phyloP scores from a whole-genome alignment of 2,329 filamentous ascomycete species.

The Huntiella omanensis region DNA sequence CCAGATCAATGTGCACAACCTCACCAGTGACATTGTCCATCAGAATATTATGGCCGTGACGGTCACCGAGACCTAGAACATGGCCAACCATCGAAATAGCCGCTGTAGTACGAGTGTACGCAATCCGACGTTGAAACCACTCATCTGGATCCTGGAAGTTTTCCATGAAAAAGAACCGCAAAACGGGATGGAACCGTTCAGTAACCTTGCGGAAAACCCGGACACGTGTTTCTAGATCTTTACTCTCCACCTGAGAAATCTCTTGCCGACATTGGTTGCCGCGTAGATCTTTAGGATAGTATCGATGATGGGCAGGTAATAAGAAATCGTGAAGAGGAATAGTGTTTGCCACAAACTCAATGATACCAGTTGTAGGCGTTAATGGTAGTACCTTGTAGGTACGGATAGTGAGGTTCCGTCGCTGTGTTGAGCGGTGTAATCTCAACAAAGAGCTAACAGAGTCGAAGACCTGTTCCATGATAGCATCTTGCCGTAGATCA shows the following conservation, averaged over 20 bases:
- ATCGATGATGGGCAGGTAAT: slow-evolving; percentile 72
- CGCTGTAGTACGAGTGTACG: slow-evolving; percentile 83
- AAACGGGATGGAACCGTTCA: slow-evolving; percentile 73
- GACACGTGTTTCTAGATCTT: slow-evolving; percentile 29
- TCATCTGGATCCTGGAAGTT: slow-evolving; percentile 84
- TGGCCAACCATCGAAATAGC: slow-evolving; percentile 91
- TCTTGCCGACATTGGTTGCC: slow-evolving; percentile 57
- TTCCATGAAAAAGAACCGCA: slow-evolving; percentile 96
- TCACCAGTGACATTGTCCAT: slow-evolving; percentile 80
- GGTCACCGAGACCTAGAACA: slow-evolving; percentile 78
- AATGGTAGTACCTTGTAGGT: slow-evolving; percentile 95
- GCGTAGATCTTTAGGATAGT: slow-evolving; percentile 71
- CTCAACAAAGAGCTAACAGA: slow-evolving; percentile 82
- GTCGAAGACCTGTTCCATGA: slow-evolving; percentile 98
- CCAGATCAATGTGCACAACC: slow-evolving; percentile 90
- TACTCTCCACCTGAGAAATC: slow-evolving; percentile 49
- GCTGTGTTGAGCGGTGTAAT: slow-evolving; percentile 68
- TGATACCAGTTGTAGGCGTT: slow-evolving; percentile 68
- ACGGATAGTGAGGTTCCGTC: slow-evolving; percentile 73
- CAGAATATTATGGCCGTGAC: slow-evolving; percentile 93
- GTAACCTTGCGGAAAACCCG: slow-evolving; percentile 60
- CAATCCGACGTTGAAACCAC: slow-evolving; percentile 78
- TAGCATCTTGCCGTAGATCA: slow-evolving; percentile 89
- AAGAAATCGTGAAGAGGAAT: slow-evolving; percentile 83
- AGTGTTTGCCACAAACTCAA: slow-evolving; percentile 92